Base-by-base conservation (phyloP, 768 basidiomycete species). In the Lentinula guzmanii region DNA sequence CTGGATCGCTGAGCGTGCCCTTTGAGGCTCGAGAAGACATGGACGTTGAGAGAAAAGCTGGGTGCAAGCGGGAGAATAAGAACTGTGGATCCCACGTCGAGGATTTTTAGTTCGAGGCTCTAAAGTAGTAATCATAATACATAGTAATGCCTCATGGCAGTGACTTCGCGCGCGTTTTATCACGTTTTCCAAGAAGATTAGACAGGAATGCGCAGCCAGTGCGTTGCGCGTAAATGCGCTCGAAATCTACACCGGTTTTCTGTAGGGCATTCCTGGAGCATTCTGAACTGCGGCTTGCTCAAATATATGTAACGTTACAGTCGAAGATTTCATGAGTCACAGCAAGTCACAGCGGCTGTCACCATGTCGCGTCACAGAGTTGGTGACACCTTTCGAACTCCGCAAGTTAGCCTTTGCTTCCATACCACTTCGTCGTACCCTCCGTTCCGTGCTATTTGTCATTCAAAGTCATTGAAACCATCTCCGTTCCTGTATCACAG, bases 401-500 rank as follows among this genome's bases (percentile, higher is more conserved):
- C 51, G 18, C 46, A 9, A 43, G 42, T 43, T 35, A 39, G 51
- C 34, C 11, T 18, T 34, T 34, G 9, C 51, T 5, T 8, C 11
- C 13, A 31, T 8, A 16, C 59, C 50, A 33, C 59, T 37, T 50
- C 28, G 21, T 50, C 48, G 46, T 42, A 9, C 59, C 42, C 50
- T 41, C 21, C 51, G 16, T 18, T 31, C 31, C 18, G 41, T 13
- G 39, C 43, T 48, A 43, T 35, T 24, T 39, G 3, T 39, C 37
- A 39, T 39, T 6, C 3, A 8, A 28, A 8, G 31, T 37, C 45
- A 34, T 41, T 43, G 21, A 21, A 50, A 51, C 37, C 55, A 24
- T 60, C 18, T 52, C 35, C 24, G 8, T 11, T 1, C 28, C 34
- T 41, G 33, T 51, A 24, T 56, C 57, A 64, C 54, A 62, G 73